Evolutionary conservation across 1,139 yeast genomes (phyloP), one percentile per base, ranked within the genome.

Genomic region (Taphrina wiesneri): DNA sequence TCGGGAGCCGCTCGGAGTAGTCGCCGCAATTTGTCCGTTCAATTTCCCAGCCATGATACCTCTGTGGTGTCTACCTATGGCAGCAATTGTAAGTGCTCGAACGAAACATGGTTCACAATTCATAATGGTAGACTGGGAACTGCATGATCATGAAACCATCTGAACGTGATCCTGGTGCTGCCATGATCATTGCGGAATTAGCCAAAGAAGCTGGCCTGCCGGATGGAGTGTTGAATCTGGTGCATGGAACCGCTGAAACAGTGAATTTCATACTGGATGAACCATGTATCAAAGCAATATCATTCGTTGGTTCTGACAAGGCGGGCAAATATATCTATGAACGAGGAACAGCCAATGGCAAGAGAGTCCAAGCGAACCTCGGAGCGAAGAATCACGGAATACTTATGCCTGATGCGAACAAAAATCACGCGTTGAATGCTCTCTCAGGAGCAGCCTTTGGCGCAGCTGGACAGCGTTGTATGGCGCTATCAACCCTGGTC

Each of bases 401-500:
- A 57, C 84, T 86, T 36, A 81, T 86, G 70, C 91, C 91, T 7
- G 92, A 87, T 73, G 90, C 92, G 39, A 83, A 85, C 77, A 85
- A 84, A 75, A 76, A 78, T 70, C 88, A 85, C 71, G 85, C 88
- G 67, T 77, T 87, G 70, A 86, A 85, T 74, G 86, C 90, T 30
- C 78, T 87, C 53, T 86, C 81, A 66, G 92, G 92, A 56, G 91
- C 93, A 53, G 90, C 90, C 25, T 87, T 88, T 73, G 93, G 93
- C 49, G 93, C 93, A 68, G 92, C 92, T 41, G 93, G 93, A 68
- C 92, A 87, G 79, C 83, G 93, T 76, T 87, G 93, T 77, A 87
- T 87, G 92, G 92, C 92, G 15, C 85, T 88, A 57, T 84, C 88
- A 17, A 90, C 86, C 3, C 80, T 87, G 70, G 90, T 87, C 23